Evolutionary conservation across 2,329 filamentous ascomycete species (phyloP), one percentile per base, ranked within the genome.

Genomic region (Pseudohalonectria lignicola): DNA sequence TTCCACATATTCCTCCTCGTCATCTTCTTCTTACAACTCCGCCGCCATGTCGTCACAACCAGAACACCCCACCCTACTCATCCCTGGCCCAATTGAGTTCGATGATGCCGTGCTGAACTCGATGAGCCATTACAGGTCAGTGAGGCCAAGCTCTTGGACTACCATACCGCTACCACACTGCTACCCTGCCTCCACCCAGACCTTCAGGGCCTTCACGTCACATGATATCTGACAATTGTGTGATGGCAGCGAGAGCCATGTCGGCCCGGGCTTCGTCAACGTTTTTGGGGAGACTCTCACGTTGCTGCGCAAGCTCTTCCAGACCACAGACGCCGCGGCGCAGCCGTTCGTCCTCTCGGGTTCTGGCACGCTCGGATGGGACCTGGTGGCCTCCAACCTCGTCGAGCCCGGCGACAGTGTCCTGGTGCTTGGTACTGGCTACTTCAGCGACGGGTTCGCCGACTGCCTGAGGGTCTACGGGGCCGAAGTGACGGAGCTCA

Each of bases 11-110:
- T 10, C 34, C 21, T 25, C 37, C 18, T 28, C 31, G n/a, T 19
- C 33, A 15, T 37, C 25, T 5, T 26, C 35, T n/a, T 34, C 10
- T 31, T 17, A 46, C 48, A 34, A 34, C 48, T 21, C 32, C 19
- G 29, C 45, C 55, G 66, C 54, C 39, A 80, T 80, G 76, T 79
- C 75, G 48, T 68, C 66, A 42, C 76, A 80, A 51, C 67, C 74
- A 39, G 60, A 67, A 36, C 76, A 81, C 55, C 63, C 76, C 31
- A 81, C 90, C 40, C 71, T 98, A 63, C 78, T 98, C 64, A 96
- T 98, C 55, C 92, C 92, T 36, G 92, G 92, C 46, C 92, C 92
- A 54, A 94, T 96, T 61, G 90, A 96, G 67, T 95, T 95, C 57
- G 90, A 95, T 60, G 90, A 96, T 90, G 87, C 80, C 34, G 90